Base-by-base conservation (phyloP, 371 early-diverging fungal genomes). In the Gilbertella persicaria region DNA sequence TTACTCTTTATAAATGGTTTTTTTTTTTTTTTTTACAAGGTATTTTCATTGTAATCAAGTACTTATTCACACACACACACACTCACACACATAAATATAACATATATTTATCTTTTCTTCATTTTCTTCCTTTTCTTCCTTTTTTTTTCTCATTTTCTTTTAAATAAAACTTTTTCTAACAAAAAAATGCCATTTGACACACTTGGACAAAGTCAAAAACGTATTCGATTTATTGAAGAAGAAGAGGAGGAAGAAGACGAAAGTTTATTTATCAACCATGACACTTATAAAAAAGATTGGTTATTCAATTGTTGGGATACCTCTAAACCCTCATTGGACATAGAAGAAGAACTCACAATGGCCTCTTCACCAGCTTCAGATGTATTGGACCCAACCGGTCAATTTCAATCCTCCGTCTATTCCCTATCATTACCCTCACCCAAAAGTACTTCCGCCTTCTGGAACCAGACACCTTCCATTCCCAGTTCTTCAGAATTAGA, bases 131-230 rank as follows among this genome's bases (percentile, higher is more conserved):
- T 48, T 51, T 45, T 45, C 20, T 25, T 21, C 36, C 36, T 42
- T 16, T 46, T 55, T 55, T 53, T 29, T 24, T 37, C 26, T 43
- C 14, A 41, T 45, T 30, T 42, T 37, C 26, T 25, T 30, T 25
- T 37, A 16, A 13, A 38, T n/a, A 47, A 43, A 35, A 13, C 33
- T 13, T 33, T 13, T 33, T 33, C 13, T 33, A 39, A 19, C n/a
- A 44, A 25, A 16, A 10, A 2, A 26, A 68, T 63, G 65, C 58
- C 64, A 8, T 60, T 57, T 47, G 66, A 53, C 36, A 66, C 66
- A 21, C 46, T 62, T 28, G 45, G 57, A 20, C 48, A 53, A 41
- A 57, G 58, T 12, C 53, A 53, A n/a, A 66, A 66, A 17, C 62
- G 61, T 8, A 42, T 53, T 37, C 30, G 53, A 42, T 20, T 21